phyloP scores from a whole-genome alignment of 2,329 filamentous ascomycete genomes.

The Diatrype stigma region DNA sequence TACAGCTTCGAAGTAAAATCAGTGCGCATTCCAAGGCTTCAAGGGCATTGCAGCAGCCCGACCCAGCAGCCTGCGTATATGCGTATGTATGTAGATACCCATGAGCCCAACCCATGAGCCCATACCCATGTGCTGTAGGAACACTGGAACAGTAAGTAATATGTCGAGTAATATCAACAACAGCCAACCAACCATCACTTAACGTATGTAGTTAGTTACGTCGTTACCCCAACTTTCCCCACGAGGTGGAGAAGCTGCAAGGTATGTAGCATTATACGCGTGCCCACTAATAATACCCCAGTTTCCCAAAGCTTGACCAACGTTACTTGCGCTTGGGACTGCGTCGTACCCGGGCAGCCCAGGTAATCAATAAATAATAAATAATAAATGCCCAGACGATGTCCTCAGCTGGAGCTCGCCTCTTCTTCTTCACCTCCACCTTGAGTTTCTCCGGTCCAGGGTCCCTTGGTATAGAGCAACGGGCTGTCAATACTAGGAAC shows the following conservation, averaged over 20 bases:
- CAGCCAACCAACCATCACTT: conserved; percentile 3
- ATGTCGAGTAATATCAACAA: neutral
- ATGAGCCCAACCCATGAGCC: too few relatives aligned
- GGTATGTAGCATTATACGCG: too few relatives aligned
- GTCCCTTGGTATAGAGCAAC: conserved; percentile 4
- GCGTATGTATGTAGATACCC: too few relatives aligned
- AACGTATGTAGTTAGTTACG: conserved; percentile 12
- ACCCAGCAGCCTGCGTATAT: too few relatives aligned
- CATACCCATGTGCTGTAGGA: too few relatives aligned
- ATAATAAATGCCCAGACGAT: neutral
- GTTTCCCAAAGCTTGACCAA: neutral
- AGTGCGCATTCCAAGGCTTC: too few relatives aligned
- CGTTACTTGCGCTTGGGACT: neutral
- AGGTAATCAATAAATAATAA: too few relatives aligned
- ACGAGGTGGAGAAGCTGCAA: conserved; percentile 26
- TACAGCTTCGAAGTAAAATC: too few relatives aligned
- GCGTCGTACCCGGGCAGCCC: too few relatives aligned
- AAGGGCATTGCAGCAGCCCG: too few relatives aligned
- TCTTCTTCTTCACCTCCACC: neutral
- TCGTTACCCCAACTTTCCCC: conserved; percentile 26
- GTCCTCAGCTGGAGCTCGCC: neutral
- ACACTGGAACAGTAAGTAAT: too few relatives aligned
- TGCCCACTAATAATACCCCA: neutral
- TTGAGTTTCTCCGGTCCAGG: conserved; percentile 11
- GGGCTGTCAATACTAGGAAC: too few relatives aligned